Evolutionary conservation across 202 grass and related monocot species (phyloP), one percentile per base, ranked within the genome.

Genomic region (Musa balbisiana): DNA sequence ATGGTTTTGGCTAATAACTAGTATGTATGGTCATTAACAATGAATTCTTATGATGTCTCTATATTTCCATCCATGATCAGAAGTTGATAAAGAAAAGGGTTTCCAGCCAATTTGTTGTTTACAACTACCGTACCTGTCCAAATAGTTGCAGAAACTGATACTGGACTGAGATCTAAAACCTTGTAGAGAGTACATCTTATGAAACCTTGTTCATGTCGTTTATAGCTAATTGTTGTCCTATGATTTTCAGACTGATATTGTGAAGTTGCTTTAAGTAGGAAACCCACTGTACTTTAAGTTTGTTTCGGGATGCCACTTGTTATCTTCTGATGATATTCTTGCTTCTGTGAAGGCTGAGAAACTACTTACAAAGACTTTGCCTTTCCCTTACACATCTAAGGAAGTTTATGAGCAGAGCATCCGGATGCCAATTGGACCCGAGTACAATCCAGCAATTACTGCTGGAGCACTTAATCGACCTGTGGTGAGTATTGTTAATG

Each of bases 381-480:
- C 95, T 53, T 90, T 85, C 66, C 95, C 95, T 51, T 92, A 80
- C 64, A 92, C 82, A 68, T 92, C 88, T 13, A 89, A 86, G 55
- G 91, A 99, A 74, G 91, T 79, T 20, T 94, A 99, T 19, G 95
- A 94, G 78, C 79, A 86, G 80, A 94, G 87, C 73, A 92, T 99
- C 29, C 84, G 91, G 11, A 99, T 99, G 95, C 95, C 95, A 71
- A 93, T 99, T 74, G 95, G 91, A 74, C 95, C 95, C 20, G 95
- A 99, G 74, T 99, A 81, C 81, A 99, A 94, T 65, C 95, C 91
- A 82, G 87, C 64, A 53, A 87, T 84, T 78, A 84, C 89, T 16
- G 80, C 91, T 64, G 74, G 77, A 55, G 86, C 95, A 74, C 87
- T 99, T 52, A 99, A 83, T 86, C 83, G 91, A 75, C 95, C 95